These are phyloP conservation scores for Digitaria exilis DNA, from an alignment of 202 grass and related monocot genomes.

Conservation along the genomic window DNA sequence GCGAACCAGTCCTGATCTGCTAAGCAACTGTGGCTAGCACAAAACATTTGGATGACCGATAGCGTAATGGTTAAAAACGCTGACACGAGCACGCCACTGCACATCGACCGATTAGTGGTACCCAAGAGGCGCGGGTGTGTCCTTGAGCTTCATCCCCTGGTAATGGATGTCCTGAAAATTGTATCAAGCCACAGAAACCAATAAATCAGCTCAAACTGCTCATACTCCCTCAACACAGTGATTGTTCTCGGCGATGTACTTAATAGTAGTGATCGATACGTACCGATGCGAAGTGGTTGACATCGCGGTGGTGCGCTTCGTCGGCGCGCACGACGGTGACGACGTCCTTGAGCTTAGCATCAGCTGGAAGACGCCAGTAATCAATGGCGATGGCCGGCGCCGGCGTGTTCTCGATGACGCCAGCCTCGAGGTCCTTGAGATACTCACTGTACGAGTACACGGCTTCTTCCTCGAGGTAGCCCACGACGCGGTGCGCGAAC, in stretches of 20 bases:
- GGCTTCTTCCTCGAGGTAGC: slow-evolving; percentile 97
- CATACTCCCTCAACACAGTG: too few relatives aligned
- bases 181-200: not conserved
- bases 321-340: slow-evolving; percentile 88
- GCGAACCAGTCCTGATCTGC: not conserved
- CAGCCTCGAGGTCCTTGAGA: slow-evolving; percentile 79
- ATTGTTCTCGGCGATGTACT: not conserved
- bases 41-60: not conserved
- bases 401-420: slow-evolving; percentile 70
- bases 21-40: not conserved
- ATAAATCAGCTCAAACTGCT: not conserved
- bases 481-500: slow-evolving; percentile 83
- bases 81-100: not conserved
- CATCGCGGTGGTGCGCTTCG: slow-evolving; percentile 86
- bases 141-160: slow-evolving; percentile 76
- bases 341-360: slow-evolving; percentile 92
- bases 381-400: slow-evolving; percentile 95
- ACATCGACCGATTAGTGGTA: slow-evolving; percentile 56
- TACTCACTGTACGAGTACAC: slow-evolving; percentile 89
- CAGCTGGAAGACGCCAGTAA: slow-evolving; percentile 86
- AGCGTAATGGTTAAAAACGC: not conserved
- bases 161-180: slow-evolving; percentile 81
- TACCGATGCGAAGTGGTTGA: slow-evolving; percentile 96
- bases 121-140: slow-evolving; percentile 68
- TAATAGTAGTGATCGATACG: not conserved